Evolutionary conservation across 306 rosid genomes (phyloP), one percentile per base, ranked within the genome.

Genomic region (Acacia crassicarpa): DNA sequence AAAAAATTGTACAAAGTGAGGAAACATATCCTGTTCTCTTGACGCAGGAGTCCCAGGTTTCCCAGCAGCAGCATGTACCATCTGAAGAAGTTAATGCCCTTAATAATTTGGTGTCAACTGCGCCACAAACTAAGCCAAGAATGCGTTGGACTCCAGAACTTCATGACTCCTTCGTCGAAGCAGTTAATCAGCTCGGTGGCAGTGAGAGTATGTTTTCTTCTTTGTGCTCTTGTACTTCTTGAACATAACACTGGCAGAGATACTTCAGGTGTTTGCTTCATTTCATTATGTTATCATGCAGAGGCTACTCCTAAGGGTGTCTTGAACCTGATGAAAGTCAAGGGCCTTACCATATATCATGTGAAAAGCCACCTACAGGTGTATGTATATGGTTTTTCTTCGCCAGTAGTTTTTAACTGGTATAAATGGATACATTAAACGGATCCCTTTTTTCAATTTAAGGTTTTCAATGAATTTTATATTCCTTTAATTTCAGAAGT

Each of bases 61-160:
- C 84, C 40, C 81, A 70, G 76, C 87, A 76, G 58, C 91, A 74
- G 61, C 61, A 83, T 53, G 38, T 56, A 74, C 85, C 53, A 62
- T 72, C 87, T 75, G 81, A 38, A 76, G 89, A 89, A 74, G 70
- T 75, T 68, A 74, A 35, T 49, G 38, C 83, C 89, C 72, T 67
- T 67, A 76, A 88, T 53, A 84, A 79, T 27, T 73, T 91, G 1
- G 85, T 41, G 23, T 66, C 88, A 20, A 49, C 69, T 32, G 87
- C 86, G 40, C 72, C 88, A 23, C 69, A 93, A 75, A 63, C 83
- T 43, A 91, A 91, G 85, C 53, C 91, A n/a, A 86, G 97, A 86
- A 92, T 92, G 94, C 93, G 94, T 41, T 92, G 97, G 97, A 91
- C 94, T 11, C 97, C 88, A 30, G 97, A 92, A 83, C 97, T 92